Evolutionary conservation across 352 stramenopile genomes (phyloP), one percentile per base, ranked within the genome.

Genomic region (Phytophthora brassicae): DNA sequence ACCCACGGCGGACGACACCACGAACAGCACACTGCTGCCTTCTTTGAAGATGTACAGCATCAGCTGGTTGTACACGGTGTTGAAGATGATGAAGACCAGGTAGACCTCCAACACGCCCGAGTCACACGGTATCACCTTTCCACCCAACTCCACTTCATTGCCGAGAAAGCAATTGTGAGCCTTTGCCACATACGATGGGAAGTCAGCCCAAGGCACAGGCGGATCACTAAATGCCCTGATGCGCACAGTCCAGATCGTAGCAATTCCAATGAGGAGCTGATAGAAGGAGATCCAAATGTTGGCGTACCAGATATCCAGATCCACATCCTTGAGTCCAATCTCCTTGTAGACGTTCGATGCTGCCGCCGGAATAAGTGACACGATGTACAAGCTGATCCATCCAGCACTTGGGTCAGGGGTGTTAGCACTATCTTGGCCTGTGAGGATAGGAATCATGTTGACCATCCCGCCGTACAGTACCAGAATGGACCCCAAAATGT

Each of bases 11-110:
- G 87, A 95, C 3, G 87, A 94, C 16, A 95, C 85, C 22, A 95
- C 87, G 42, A 95, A 95, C 35, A 95, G 68, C 57, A 94, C 87
- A 31, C 83, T 93, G 70, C 82, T 92, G 60, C 87, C 87, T 74
- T 93, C 82, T 58, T 94, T 93, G 74, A 95, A 92, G 62, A 95
- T 90, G 60, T 90, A 92, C 47, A 95, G 72, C 83, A 94, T 94
- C 38, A 95, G 78, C 70, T 94, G 82, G 62, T 94, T 94, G 79
- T 90, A 94, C 11, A 90, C 73, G 52, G 87, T 89, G 68, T 92
- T 92, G 77, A 94, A 94, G 20, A 93, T 55, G 56, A 95, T 95
- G 64, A 90, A 95, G 45, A 92, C 74, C 39, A 93, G 52, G 65
- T 91, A 95, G 16, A 88, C 79, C 23, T 83, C 58, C 41, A 95